phyloP scores from a whole-genome alignment of 257 asterid species.

The Forsythia suspensa region DNA sequence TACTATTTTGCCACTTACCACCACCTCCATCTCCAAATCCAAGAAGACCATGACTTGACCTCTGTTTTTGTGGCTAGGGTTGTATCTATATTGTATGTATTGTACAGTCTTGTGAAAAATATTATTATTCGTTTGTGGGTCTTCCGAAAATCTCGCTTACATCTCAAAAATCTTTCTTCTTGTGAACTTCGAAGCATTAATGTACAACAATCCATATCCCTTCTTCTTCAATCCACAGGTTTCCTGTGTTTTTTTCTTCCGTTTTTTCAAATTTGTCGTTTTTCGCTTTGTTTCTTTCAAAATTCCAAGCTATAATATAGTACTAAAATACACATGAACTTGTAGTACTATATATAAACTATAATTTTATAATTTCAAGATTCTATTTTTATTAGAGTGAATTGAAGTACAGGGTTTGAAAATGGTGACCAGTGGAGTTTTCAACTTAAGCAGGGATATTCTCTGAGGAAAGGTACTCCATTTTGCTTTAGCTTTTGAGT shows the following conservation, averaged over 20 bases:
- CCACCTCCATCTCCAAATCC: conserved; percentile 26
- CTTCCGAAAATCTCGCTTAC: conserved; percentile 42
- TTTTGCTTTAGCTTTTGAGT: conserved; percentile 34
- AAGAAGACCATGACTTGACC: conserved; percentile 19
- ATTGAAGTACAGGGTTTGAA: conserved; percentile 24
- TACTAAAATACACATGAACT: conserved; percentile 16
- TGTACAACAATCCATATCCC: conserved; percentile 29
- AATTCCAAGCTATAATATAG: conserved; percentile 18
- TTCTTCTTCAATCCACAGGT: conserved; percentile 64
- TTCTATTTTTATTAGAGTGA: conserved; percentile 12
- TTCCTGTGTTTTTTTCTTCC: conserved; percentile 42
- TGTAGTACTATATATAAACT: conserved; percentile 18
- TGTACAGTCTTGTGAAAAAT: background rate
- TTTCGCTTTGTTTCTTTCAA: conserved; percentile 38
- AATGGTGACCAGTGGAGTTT: conserved; percentile 36
- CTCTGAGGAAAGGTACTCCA: conserved; percentile 35
- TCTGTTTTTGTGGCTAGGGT: conserved; percentile 19
- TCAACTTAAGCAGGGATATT: conserved; percentile 34
- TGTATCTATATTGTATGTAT: conserved; percentile 19
- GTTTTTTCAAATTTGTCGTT: conserved; percentile 45
- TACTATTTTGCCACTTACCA: conserved; percentile 42
- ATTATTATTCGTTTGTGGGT: conserved; percentile 28
- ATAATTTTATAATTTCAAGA: conserved; percentile 32
- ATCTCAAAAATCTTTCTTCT: conserved; percentile 25
- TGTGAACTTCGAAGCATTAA: conserved; percentile 39